Conservation (phyloP, 148 eudicot genomes). For the Salicornia ramosissima region DNA sequence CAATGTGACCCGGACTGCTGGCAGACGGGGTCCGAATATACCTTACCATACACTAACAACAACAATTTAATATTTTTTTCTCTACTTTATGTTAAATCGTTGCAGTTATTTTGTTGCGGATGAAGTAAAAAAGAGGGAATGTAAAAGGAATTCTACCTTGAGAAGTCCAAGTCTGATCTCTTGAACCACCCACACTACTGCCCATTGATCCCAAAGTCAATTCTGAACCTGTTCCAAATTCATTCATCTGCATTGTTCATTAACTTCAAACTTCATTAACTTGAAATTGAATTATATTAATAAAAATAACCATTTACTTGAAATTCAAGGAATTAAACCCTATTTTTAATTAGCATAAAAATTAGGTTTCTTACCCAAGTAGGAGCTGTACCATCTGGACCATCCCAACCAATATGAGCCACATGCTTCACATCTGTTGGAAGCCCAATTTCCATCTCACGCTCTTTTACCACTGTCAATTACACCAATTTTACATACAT, state of each 20-base stretch:
- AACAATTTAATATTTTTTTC: too few relatives aligned
- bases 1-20: too few relatives aligned
- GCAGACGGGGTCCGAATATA: too few relatives aligned
- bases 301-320: too few relatives aligned
- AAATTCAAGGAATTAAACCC: too few relatives aligned
- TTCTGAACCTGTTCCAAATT: slow-evolving; percentile 33
- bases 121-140: too few relatives aligned
- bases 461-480: slow-evolving; percentile 55
- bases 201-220: slow-evolving; percentile 28
- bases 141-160: too few relatives aligned
- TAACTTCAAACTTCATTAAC: slow-evolving; percentile 1
- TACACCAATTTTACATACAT: slow-evolving; percentile 1
- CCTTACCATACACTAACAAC: too few relatives aligned
- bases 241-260: slow-evolving; percentile 38
- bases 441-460: slow-evolving; percentile 72
- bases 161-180: slow-evolving; percentile 40
- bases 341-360: too few relatives aligned
- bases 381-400: slow-evolving; percentile 60
- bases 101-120: too few relatives aligned
- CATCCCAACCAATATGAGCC: slow-evolving; percentile 83
- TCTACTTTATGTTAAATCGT: too few relatives aligned
- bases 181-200: slow-evolving; percentile 34
- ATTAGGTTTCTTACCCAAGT: slow-evolving; percentile 46
- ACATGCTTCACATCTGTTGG: slow-evolving; percentile 92
- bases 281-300: background rate